Evolutionary conservation across 495 filamentous ascomycete genomes (phyloP), one percentile per base, ranked within the genome.

Genomic region (Neurospora sp.): DNA sequence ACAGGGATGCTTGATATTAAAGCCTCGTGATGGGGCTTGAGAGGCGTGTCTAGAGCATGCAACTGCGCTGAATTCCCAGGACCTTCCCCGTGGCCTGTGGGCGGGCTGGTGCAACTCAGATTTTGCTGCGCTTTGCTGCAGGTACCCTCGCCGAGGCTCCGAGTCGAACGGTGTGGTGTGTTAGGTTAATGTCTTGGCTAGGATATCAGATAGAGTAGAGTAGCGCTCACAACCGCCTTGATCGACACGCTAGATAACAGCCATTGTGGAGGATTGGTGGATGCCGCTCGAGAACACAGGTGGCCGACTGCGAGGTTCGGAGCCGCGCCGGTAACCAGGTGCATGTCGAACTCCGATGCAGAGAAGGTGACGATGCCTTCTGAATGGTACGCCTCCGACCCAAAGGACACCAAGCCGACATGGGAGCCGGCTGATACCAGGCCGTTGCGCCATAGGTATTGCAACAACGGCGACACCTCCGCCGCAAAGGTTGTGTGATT

Each of bases 351-450:
- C 35, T 71, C 71, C 9, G 74, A 62, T 1, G 78, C 75, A 37
- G 76, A 75, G 70, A 81, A 81, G 10, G 78, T 81, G 70, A 81
- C 79, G 40, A 75, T 78, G 41, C 69, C 73, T 1, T 40, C 70
- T n/a, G 79, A 78, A 44, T 77, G 75, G 62, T 74, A 79, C 5
- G 75, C 76, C 39, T 81, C 79, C 35, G 75, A 74, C 8, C 79
- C 79, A 73, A 81, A 81, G 7, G 66, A 71, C 23, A 81, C 74
- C 10, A 76, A 37, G 31, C 79, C 79, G 5, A 81, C n/a, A 16
- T 78, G 23, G 11, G 78, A 75, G 31, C 39, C 70, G 3, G 72
- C 38, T 8, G 79, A 77, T 10, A 81, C 72, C 31, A 81, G 54
- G 16, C 73, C 74, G 62, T 74, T 76, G n/a, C 75, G 75, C 78